phyloP scores from a whole-genome alignment of 371 early-diverging fungal genomes.

The Mortierella sp. region DNA sequence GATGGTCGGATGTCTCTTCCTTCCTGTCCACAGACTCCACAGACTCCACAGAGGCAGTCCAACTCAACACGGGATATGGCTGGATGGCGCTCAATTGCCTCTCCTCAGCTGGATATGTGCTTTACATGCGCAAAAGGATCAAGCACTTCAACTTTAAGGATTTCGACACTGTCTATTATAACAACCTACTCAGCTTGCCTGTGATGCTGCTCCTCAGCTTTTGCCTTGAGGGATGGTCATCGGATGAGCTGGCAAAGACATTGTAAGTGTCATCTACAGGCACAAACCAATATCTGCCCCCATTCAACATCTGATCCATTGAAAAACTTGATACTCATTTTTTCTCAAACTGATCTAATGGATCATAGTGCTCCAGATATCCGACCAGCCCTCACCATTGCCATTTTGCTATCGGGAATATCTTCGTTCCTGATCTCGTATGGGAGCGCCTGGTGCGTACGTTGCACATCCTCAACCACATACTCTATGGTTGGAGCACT shows the following conservation, averaged over 20 bases:
- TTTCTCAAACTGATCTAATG: constrained; percentile 5
- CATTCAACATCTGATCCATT: too few species aligned
- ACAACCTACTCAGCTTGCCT: constrained; percentile 92
- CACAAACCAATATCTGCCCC: not conserved
- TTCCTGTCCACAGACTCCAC: constrained; percentile 38
- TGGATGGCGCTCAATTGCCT: constrained; percentile 96
- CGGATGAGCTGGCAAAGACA: constrained; percentile 59
- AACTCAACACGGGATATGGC: constrained; percentile 76
- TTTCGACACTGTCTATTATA: constrained; percentile 97
- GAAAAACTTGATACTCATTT: not conserved
- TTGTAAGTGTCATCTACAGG: constrained; percentile 61
- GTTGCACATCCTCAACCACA: constrained; percentile 95
- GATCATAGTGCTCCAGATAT: constrained; percentile 59
- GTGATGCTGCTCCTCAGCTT: constrained; percentile 82
- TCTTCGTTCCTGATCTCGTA: constrained; percentile 94
- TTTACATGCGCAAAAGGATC: constrained; percentile 91
- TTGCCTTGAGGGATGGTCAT: constrained; percentile 80
- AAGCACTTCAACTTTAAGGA: constrained; percentile 88
- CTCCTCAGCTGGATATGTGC: constrained; percentile 90
- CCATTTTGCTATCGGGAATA: constrained; percentile 87
- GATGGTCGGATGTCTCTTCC: constrained; percentile 74
- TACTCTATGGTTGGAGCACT: constrained; percentile 99
- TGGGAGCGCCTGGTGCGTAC: constrained; percentile 94
- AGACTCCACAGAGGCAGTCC: constrained; percentile 19
- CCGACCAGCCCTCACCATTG: constrained; percentile 65